Percentiles rank a stretch among this genome's conserved stretches.
Conservation (phyloP, 768 basidiomycete species). For the Trametopsis cervina region DNA sequence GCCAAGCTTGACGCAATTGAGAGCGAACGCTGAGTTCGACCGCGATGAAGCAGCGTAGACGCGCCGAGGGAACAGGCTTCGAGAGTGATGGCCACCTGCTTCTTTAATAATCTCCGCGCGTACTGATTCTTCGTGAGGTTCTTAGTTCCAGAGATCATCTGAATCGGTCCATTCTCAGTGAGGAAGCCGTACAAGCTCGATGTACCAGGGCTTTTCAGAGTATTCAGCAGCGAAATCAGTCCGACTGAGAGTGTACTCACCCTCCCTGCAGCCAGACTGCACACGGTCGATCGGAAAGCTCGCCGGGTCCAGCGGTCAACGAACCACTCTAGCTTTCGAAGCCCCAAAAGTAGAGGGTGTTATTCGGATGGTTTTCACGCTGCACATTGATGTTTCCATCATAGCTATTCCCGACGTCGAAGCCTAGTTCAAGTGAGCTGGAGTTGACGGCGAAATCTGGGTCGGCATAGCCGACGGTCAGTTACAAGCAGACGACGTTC, state of each 20-base stretch:
- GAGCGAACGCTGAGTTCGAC: too few relatives aligned
- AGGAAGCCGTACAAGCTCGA: constrained; percentile 62
- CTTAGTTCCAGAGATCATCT: constrained; percentile 45
- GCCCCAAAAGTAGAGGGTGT: constrained; percentile 35
- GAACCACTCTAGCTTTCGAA: constrained; percentile 32
- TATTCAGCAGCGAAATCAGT: constrained; percentile 25
- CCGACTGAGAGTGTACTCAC: too few relatives aligned
- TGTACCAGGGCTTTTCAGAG: constrained; percentile 51
- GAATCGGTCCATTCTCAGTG: constrained; percentile 70
- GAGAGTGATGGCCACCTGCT: too few relatives aligned
- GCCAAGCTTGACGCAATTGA: too few relatives aligned
- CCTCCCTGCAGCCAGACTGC: constrained; percentile 33
- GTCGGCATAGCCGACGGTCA: not conserved
- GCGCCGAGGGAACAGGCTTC: too few relatives aligned
- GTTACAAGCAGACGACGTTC: not conserved
- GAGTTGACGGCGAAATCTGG: constrained; percentile 31
- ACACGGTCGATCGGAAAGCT: constrained; percentile 25
- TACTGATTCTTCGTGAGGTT: constrained; percentile 42
- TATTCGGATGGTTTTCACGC: constrained; percentile 26
- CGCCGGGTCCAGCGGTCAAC: constrained; percentile 23
- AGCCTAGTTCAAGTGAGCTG: constrained; percentile 28
- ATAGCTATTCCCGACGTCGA: constrained; percentile 26
- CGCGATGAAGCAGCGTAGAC: too few relatives aligned
- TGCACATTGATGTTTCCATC: constrained; percentile 31
- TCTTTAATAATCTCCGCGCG: too few relatives aligned